phyloP scores from a whole-genome alignment of 768 basidiomycete species.

The Hirschioporus abietinus region DNA sequence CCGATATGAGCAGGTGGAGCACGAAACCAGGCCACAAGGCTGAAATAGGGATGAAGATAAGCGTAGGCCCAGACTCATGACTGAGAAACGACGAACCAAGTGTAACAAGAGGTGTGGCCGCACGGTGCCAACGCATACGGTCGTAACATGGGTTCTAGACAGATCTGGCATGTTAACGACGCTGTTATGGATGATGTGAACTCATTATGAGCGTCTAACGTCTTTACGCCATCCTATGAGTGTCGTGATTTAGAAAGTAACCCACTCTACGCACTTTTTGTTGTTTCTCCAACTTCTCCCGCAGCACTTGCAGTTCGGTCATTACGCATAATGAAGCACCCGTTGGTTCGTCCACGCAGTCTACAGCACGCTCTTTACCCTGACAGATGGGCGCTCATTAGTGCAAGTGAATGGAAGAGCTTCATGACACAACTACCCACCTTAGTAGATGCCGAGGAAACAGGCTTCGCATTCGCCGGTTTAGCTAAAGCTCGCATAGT shows the following conservation, averaged over 20 bases:
- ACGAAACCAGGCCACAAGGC: constrained; percentile 72
- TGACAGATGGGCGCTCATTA: background rate
- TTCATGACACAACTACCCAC: background rate
- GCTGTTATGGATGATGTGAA: background rate
- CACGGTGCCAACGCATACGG: constrained; percentile 74
- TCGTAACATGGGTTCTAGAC: constrained; percentile 65
- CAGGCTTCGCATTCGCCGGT: background rate
- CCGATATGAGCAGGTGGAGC: constrained; percentile 28
- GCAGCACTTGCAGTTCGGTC: background rate
- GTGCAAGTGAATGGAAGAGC: background rate
- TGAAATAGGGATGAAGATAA: constrained; percentile 11
- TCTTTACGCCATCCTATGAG: background rate
- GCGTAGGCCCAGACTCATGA: constrained; percentile 8
- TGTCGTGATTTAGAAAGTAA: background rate
- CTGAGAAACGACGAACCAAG: constrained; percentile 29
- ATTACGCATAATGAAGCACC: background rate
- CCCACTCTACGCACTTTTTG: background rate
- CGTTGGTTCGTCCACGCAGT: background rate
- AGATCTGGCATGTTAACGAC: constrained; percentile 72
- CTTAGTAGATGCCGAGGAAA: background rate
- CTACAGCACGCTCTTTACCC: background rate
- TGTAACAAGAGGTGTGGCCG: constrained; percentile 67
- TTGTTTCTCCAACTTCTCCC: background rate
- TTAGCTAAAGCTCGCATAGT: background rate
- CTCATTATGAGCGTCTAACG: background rate